These are phyloP conservation scores for Schwanniomyces vanrijiae DNA, from an alignment of 805 yeast species.

Conservation along the genomic window DNA sequence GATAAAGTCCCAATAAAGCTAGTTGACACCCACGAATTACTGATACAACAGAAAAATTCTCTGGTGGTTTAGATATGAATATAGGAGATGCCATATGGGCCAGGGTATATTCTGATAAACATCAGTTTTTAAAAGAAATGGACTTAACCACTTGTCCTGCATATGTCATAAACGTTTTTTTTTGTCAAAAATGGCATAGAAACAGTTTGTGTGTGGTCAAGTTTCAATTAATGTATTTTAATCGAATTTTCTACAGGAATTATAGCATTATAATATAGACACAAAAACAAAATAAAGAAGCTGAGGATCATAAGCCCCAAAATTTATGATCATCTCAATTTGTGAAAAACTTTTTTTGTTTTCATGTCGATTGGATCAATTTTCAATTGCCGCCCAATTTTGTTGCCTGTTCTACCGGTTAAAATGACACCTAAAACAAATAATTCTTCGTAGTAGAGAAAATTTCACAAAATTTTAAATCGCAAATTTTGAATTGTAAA, in stretches of 20 bases:
- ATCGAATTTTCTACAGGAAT: too few species aligned
- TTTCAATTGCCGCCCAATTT: not conserved
- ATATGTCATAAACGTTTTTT: not conserved
- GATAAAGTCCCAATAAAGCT: constrained; percentile 47
- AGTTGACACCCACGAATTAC: constrained; percentile 56
- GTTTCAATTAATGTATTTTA: too few species aligned
- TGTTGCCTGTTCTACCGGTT: not conserved
- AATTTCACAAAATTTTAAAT: too few species aligned
- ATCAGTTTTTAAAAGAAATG: not conserved
- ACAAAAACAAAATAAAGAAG: too few species aligned
- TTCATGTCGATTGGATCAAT: not conserved
- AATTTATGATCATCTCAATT: not conserved
- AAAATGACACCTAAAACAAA: too few species aligned
- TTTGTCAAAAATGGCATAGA: too few species aligned
- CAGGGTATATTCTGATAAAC: not conserved
- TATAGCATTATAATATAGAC: too few species aligned
- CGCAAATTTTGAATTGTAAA: too few species aligned
- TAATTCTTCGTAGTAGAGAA: too few species aligned
- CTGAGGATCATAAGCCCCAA: not conserved
- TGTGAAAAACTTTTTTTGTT: too few species aligned
- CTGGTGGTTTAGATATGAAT: constrained; percentile 56
- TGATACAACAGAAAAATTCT: constrained; percentile 49
- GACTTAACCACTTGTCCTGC: not conserved
- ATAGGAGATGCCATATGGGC: constrained; percentile 57
- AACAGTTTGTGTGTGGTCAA: too few species aligned